Evolutionary conservation across 345 rosid genomes (phyloP).

Genomic region (Salix purpurea): DNA sequence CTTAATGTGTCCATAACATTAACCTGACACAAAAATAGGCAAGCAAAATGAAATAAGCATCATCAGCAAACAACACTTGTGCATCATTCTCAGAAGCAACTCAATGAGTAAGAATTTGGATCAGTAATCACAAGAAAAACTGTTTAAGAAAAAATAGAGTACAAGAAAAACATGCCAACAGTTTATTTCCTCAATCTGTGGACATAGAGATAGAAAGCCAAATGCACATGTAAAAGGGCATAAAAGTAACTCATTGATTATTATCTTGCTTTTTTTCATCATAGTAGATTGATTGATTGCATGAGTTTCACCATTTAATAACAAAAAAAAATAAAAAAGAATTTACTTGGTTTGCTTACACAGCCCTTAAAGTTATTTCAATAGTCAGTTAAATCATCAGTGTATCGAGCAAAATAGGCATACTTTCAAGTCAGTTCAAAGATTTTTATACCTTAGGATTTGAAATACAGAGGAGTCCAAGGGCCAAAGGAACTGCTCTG

Average conservation of each 20-base stretch:
- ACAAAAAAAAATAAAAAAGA: not conserved
- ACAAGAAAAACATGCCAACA: too few relatives aligned
- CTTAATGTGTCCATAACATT: slow-evolving; percentile 95
- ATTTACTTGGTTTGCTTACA: not conserved
- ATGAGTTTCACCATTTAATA: not conserved
- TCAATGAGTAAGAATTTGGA: not conserved
- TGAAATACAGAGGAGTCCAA: slow-evolving; percentile 94
- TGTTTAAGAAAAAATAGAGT: too few relatives aligned
- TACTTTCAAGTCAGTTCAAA: not conserved
- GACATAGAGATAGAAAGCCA: not conserved
- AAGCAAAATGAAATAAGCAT: not conserved
- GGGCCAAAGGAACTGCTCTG: slow-evolving; percentile 91
- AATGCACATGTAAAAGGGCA: not conserved
- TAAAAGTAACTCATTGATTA: not conserved
- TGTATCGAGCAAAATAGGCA: not conserved
- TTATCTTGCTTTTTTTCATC: not conserved
- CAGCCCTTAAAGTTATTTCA: not conserved
- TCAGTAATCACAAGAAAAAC: not conserved
- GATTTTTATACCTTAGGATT: slow-evolving; percentile 76
- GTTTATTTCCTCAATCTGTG: not conserved
- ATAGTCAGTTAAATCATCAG: not conserved
- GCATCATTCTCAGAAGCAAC: not conserved
- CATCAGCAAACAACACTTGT: not conserved
- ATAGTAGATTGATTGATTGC: not conserved
- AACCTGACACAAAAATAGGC: slow-evolving; percentile 43